A percentile compares a stretch with the other conserved stretches of the same genome.
These are phyloP conservation scores for Mycena galericulata DNA, from an alignment of 768 basidiomycete species.

Conservation along the genomic window DNA sequence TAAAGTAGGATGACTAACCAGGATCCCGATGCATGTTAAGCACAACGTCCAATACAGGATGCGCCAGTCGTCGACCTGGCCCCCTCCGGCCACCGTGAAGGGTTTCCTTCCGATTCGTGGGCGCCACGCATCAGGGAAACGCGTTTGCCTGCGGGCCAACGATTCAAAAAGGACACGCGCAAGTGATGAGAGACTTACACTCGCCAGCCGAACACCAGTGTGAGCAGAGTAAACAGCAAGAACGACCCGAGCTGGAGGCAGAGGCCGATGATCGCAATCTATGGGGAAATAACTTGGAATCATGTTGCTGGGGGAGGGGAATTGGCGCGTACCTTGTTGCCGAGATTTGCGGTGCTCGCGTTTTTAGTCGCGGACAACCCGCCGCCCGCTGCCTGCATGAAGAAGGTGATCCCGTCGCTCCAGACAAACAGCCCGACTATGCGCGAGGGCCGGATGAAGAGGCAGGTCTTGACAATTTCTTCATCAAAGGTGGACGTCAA, in stretches of 20 bases:
- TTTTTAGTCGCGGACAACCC: no score
- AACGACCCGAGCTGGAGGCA: no score
- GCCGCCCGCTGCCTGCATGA: slow-evolving; percentile 59
- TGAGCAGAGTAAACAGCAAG: no score
- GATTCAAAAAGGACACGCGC: no score
- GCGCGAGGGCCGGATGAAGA: slow-evolving; percentile 52
- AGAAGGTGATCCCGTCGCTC: slow-evolving; percentile 62
- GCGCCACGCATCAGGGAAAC: slow-evolving; percentile 21
- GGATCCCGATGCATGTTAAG: slow-evolving; percentile 18
- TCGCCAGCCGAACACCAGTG: no score
- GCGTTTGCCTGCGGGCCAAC: not conserved
- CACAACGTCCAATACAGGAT: not conserved
- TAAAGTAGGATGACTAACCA: no score
- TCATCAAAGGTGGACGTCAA: slow-evolving; percentile 49
- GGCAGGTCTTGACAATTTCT: slow-evolving; percentile 50
- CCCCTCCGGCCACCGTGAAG: slow-evolving; percentile 5
- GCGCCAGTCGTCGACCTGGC: slow-evolving; percentile 32
- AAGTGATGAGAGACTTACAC: no score
- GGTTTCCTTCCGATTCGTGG: not conserved
- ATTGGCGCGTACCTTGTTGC: slow-evolving; percentile 45
- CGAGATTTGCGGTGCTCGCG: slow-evolving; percentile 28
- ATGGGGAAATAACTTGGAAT: no score
- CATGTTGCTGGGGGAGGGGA: no score
- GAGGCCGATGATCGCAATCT: no score
- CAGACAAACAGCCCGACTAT: slow-evolving; percentile 63